phyloP scores from a whole-genome alignment of 257 asterid genomes.

The Plantago major region DNA sequence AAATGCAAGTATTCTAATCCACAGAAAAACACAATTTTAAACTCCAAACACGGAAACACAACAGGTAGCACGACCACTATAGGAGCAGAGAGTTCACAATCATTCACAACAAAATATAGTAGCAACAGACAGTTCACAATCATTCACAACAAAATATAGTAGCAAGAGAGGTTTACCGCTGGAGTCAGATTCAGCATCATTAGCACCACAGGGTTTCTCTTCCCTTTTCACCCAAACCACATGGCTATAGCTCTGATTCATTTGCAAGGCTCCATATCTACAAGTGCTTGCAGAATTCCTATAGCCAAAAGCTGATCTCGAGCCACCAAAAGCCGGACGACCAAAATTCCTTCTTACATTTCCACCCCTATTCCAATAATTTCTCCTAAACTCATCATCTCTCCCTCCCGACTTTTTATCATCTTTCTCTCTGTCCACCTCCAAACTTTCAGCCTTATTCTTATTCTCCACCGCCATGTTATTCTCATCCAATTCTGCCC shows the following conservation, averaged over 20 bases:
- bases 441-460: slow-evolving; percentile 4
- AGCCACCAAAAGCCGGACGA: not conserved
- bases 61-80: too few relatives aligned
- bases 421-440: slow-evolving; percentile 17
- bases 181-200: slow-evolving; percentile 26
- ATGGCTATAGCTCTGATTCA: slow-evolving; percentile 14
- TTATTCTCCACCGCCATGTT: slow-evolving; percentile 4
- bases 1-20: too few relatives aligned
- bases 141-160: not conserved
- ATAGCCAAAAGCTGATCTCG: slow-evolving; percentile 6
- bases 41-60: too few relatives aligned
- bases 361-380: slow-evolving; percentile 14
- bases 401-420: slow-evolving; percentile 7
- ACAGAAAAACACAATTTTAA: too few relatives aligned
- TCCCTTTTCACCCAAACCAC: slow-evolving; percentile 52
- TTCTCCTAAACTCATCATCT: slow-evolving; percentile 13
- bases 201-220: slow-evolving; percentile 25
- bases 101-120: not conserved
- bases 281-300: not conserved
- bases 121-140: not conserved
- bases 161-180: slow-evolving; percentile 28
- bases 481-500: slow-evolving; percentile 16
- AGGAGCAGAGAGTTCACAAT: too few relatives aligned
- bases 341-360: slow-evolving; percentile 7
- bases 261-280: slow-evolving; percentile 4